Conservation (phyloP, 1,284 basidiomycete species). For the Schizophyllum amplum region DNA sequence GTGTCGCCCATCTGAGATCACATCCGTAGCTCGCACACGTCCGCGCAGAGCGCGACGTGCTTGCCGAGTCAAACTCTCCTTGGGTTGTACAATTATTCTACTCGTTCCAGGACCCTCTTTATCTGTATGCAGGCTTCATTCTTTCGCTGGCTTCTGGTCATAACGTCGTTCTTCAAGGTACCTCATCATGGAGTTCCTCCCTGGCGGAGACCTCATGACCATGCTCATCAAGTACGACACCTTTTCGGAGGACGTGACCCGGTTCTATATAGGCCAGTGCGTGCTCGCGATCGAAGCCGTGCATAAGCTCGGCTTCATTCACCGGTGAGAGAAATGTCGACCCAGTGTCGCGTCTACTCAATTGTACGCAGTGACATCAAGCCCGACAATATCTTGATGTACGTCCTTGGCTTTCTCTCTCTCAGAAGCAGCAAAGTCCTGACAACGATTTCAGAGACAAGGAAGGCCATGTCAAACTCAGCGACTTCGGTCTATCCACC, state of each 20-base stretch:
- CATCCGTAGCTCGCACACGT: slow-evolving; percentile 83
- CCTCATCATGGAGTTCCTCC: slow-evolving; percentile 98
- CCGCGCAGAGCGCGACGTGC: slow-evolving; percentile 76
- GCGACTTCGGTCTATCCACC: slow-evolving; percentile 92
- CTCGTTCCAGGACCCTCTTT: slow-evolving; percentile 94
- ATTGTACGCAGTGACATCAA: slow-evolving; percentile 72
- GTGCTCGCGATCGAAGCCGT: slow-evolving; percentile 87
- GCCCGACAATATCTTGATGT: slow-evolving; percentile 88
- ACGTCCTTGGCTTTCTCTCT: slow-evolving; percentile 8
- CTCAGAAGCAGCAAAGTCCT: not conserved
- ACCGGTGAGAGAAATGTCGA: slow-evolving; percentile 44
- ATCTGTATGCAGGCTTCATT: slow-evolving; percentile 35
- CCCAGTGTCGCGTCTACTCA: slow-evolving; percentile 3
- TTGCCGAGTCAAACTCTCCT: slow-evolving; percentile 93
- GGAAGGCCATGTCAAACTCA: slow-evolving; percentile 90
- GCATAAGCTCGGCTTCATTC: slow-evolving; percentile 90
- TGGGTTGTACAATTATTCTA: slow-evolving; percentile 99
- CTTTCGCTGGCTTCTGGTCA: not conserved
- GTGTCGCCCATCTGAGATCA: slow-evolving; percentile 43
- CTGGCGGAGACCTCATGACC: slow-evolving; percentile 97
- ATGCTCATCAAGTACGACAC: slow-evolving; percentile 99
- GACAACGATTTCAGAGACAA: slow-evolving; percentile 71
- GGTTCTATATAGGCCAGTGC: slow-evolving; percentile 87
- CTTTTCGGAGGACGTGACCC: slow-evolving; percentile 96
- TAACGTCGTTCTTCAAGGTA: slow-evolving; percentile 32